Conservation (phyloP, 179 eudicot species). For the Vitellaria paradoxa region DNA sequence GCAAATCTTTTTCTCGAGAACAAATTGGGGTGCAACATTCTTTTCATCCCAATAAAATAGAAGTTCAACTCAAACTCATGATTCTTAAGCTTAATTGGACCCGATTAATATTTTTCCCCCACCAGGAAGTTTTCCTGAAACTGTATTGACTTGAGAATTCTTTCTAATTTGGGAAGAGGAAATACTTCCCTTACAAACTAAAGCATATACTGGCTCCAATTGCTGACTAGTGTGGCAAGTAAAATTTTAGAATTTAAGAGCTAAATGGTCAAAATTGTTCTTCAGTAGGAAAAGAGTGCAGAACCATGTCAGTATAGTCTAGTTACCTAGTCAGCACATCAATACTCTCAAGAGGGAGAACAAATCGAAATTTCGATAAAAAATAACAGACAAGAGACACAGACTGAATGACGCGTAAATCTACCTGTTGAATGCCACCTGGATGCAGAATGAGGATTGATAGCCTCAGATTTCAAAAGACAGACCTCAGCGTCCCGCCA, state of each 20-base stretch:
- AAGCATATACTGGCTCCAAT: background rate
- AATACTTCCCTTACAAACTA: background rate
- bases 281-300: background rate
- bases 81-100: background rate
- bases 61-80: background rate
- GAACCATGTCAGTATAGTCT: background rate
- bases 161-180: background rate
- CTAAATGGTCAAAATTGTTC: background rate
- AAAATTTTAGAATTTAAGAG: background rate
- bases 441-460: slow-evolving; percentile 72
- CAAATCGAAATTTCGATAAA: background rate
- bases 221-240: background rate
- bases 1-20: background rate
- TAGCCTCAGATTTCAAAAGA: slow-evolving; percentile 66
- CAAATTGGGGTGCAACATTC: background rate
- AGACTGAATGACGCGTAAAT: slow-evolving; percentile 7
- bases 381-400: background rate
- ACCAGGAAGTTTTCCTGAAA: background rate
- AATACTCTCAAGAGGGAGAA: background rate
- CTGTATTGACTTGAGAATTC: background rate
- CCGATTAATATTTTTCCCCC: background rate
- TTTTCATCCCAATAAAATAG: background rate
- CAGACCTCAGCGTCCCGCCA: slow-evolving; percentile 84
- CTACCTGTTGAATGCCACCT: slow-evolving; percentile 79
- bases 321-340: background rate